Percentiles rank a stretch among this genome's conserved stretches.
phyloP scores from a whole-genome alignment of 768 basidiomycete genomes.

The Mrakia blollopis region DNA sequence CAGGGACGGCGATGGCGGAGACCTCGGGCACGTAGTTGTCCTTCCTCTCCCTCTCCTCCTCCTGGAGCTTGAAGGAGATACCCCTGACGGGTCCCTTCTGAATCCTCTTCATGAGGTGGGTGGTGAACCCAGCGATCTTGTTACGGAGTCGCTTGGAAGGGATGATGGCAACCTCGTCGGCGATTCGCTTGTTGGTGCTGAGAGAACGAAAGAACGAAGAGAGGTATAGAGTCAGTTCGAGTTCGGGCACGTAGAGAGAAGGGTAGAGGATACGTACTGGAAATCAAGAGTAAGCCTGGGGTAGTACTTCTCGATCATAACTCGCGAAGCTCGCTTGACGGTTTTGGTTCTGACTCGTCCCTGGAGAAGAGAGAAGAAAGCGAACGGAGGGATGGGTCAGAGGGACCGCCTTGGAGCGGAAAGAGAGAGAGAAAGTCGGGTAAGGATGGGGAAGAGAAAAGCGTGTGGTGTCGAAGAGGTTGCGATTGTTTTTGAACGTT shows the following conservation, averaged over 20 bases:
- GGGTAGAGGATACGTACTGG: slow-evolving; percentile 50
- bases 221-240: not conserved
- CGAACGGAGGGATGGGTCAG: not conserved
- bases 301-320: slow-evolving; percentile 99
- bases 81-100: slow-evolving; percentile 96
- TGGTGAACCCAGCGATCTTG: slow-evolving; percentile 99
- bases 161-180: slow-evolving; percentile 72
- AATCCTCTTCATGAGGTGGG: slow-evolving; percentile 99
- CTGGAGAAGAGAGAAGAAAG: slow-evolving; percentile 48
- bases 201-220: not conserved
- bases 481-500: not conserved
- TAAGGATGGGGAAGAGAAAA: not conserved
- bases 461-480: slow-evolving; percentile 1
- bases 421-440: not conserved
- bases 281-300: slow-evolving; percentile 98
- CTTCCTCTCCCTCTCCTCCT: slow-evolving; percentile 98
- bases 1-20: slow-evolving; percentile 70
- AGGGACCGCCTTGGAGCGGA: not conserved
- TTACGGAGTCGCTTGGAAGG: slow-evolving; percentile 98
- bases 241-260: not conserved
- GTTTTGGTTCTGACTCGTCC: slow-evolving; percentile 99
- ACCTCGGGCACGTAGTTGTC: slow-evolving; percentile 96
- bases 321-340: slow-evolving; percentile 97
- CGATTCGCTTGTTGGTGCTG: slow-evolving; percentile 93
- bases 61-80: slow-evolving; percentile 99